A percentile compares a stretch with the other conserved stretches of the same genome.
Conservation (phyloP, 2,329 filamentous ascomycete genomes). For the Cercospora beticola region DNA sequence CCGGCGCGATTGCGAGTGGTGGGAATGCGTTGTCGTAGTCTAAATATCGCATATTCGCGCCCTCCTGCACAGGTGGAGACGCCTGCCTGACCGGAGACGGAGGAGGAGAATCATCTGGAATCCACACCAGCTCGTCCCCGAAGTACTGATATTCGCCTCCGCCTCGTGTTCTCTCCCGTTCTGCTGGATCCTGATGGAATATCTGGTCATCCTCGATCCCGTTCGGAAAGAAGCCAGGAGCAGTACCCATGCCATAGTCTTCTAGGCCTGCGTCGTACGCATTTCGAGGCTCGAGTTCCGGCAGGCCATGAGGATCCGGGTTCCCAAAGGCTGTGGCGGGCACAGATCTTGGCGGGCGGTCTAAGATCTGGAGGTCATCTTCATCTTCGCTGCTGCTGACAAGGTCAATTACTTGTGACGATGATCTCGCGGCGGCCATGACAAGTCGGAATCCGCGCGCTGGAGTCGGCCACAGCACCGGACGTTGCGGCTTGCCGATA, state of each 20-base stretch:
- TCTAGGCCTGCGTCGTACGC: background rate
- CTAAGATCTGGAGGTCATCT: conserved; percentile 7
- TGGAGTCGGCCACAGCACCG: background rate
- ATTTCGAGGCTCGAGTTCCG: background rate
- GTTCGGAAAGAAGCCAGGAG: background rate
- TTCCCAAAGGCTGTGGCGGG: background rate
- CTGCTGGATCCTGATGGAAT: background rate
- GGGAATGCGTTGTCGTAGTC: conserved; percentile 6
- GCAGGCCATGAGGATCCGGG: background rate
- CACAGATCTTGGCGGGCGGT: background rate
- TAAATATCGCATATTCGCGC: background rate
- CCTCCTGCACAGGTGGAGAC: background rate
- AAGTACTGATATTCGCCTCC: conserved; percentile 4
- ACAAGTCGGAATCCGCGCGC: background rate
- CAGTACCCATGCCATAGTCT: background rate
- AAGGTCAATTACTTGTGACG: conserved; percentile 28
- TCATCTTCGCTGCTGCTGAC: conserved; percentile 29
- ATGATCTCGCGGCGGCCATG: conserved; percentile 9
- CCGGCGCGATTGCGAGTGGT: background rate
- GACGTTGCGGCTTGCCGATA: background rate
- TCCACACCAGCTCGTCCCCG: conserved; percentile 25
- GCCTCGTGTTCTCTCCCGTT: background rate
- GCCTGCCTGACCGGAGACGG: background rate
- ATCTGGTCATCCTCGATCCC: background rate
- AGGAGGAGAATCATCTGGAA: conserved; percentile 28